These are phyloP conservation scores for Fonsecaea monophora DNA, from an alignment of 2,329 filamentous ascomycete genomes.

Conservation along the genomic window DNA sequence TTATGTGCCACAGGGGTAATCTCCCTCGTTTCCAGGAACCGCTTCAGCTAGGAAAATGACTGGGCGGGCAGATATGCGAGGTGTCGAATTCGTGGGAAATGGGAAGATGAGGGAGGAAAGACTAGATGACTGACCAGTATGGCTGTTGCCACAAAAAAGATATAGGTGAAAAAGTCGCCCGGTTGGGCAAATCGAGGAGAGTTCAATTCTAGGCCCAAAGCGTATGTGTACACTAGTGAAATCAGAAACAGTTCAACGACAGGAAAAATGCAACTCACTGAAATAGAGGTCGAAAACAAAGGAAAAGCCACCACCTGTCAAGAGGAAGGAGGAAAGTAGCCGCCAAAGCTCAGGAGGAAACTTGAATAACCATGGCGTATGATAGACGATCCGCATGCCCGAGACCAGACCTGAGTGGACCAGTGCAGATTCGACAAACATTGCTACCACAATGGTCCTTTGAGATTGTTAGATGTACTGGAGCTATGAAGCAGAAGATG, in stretches of 20 bases:
- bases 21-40: conserved; percentile 86
- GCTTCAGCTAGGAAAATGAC: conserved; percentile 70
- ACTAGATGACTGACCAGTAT: conserved; percentile 74
- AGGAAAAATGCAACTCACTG: conserved; percentile 52
- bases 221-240: conserved; percentile 72
- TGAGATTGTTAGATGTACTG: conserved; percentile 51
- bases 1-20: conserved; percentile 71
- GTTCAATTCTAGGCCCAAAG: conserved; percentile 73
- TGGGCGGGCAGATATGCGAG: conserved; percentile 83
- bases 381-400: conserved; percentile 55
- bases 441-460: conserved; percentile 72
- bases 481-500: conserved; percentile 28
- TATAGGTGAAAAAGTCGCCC: conserved; percentile 81
- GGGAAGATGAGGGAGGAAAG: conserved; percentile 37
- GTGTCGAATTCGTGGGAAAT: conserved; percentile 47
- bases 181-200: conserved; percentile 75
- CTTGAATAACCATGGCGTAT: conserved; percentile 62
- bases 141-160: conserved; percentile 72
- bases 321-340: conserved; percentile 63
- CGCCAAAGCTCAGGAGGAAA: conserved; percentile 68
- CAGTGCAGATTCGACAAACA: conserved; percentile 67
- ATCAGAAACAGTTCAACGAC: conserved; percentile 41
- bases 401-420: conserved; percentile 65
- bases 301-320: conserved; percentile 61
- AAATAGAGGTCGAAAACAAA: conserved; percentile 79